phyloP scores from a whole-genome alignment of 2,329 filamentous ascomycete genomes.

The Sclerotinia subarctica region DNA sequence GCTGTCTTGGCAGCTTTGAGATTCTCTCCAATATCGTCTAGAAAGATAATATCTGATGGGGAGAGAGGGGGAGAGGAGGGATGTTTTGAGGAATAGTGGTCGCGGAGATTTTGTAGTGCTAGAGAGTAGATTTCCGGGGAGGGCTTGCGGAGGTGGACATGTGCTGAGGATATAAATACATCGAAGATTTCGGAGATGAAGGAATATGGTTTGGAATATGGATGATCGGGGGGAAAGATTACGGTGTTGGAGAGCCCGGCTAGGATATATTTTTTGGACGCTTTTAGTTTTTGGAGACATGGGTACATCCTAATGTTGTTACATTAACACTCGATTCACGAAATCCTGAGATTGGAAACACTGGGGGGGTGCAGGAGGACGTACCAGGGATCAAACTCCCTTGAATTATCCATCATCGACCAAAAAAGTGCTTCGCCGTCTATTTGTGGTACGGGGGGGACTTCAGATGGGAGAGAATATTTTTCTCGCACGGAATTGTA shows the following conservation, averaged over 20 bases:
- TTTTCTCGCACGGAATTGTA: slow-evolving; percentile 43
- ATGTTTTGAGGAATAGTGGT: neutral
- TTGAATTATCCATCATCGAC: slow-evolving; percentile 79
- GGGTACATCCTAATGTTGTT: slow-evolving; percentile 66
- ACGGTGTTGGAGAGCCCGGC: slow-evolving; percentile 89
- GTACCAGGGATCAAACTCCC: slow-evolving; percentile 64
- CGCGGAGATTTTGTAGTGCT: slow-evolving; percentile 42
- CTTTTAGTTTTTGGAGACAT: slow-evolving; percentile 66
- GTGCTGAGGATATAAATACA: slow-evolving; percentile 81
- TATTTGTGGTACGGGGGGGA: slow-evolving; percentile 66
- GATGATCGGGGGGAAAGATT: slow-evolving; percentile 74
- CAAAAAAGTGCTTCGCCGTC: slow-evolving; percentile 81
- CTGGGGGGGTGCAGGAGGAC: neutral
- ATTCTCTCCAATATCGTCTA: slow-evolving; percentile 89
- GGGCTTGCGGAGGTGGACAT: slow-evolving; percentile 84
- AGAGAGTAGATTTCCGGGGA: slow-evolving; percentile 77
- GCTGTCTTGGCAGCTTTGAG: slow-evolving; percentile 71
- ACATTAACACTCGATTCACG: neutral
- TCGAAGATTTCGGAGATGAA: slow-evolving; percentile 68
- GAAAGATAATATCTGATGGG: slow-evolving; percentile 72
- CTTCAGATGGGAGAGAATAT: slow-evolving; percentile 41
- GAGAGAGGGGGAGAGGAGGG: slow-evolving; percentile 44
- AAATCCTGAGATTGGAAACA: neutral
- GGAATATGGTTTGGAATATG: slow-evolving; percentile 43
- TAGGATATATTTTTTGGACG: slow-evolving; percentile 64